These are phyloP conservation scores for Cryphonectria nitschkei DNA, from an alignment of 2,329 filamentous ascomycete genomes.

Conservation along the genomic window DNA sequence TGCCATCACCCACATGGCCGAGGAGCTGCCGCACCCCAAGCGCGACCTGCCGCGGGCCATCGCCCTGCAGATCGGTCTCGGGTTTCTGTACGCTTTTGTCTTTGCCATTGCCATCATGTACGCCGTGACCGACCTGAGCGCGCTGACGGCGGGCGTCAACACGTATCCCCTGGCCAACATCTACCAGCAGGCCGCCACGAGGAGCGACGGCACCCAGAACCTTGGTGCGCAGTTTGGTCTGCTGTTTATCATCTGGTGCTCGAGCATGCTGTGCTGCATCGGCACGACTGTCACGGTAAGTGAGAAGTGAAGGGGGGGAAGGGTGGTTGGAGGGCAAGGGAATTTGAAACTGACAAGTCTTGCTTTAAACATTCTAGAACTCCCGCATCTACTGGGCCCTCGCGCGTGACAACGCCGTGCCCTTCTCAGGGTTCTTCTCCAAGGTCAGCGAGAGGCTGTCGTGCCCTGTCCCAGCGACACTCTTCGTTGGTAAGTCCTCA, in stretches of 20 bases:
- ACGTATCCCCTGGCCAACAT: constrained; percentile 66
- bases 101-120: constrained; percentile 58
- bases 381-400: constrained; percentile 53
- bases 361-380: constrained; percentile 21
- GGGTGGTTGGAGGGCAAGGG: neutral
- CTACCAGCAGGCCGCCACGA: constrained; percentile 60
- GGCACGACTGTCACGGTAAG: constrained; percentile 55
- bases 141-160: constrained; percentile 54
- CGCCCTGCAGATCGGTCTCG: constrained; percentile 51
- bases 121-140: constrained; percentile 57
- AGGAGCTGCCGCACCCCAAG: constrained; percentile 57
- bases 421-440: constrained; percentile 57
- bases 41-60: constrained; percentile 56
- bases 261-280: constrained; percentile 51
- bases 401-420: constrained; percentile 64
- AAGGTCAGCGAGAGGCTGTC: constrained; percentile 56
- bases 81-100: constrained; percentile 52
- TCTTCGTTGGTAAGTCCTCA: constrained; percentile 46
- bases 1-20: constrained; percentile 63
- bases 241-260: constrained; percentile 59
- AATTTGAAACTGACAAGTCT: neutral
- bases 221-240: constrained; percentile 59
- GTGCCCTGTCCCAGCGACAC: constrained; percentile 61
- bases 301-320: neutral
- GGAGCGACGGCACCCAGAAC: constrained; percentile 46